Base-by-base conservation (phyloP, 306 rosid species). In the Senna siamea region DNA sequence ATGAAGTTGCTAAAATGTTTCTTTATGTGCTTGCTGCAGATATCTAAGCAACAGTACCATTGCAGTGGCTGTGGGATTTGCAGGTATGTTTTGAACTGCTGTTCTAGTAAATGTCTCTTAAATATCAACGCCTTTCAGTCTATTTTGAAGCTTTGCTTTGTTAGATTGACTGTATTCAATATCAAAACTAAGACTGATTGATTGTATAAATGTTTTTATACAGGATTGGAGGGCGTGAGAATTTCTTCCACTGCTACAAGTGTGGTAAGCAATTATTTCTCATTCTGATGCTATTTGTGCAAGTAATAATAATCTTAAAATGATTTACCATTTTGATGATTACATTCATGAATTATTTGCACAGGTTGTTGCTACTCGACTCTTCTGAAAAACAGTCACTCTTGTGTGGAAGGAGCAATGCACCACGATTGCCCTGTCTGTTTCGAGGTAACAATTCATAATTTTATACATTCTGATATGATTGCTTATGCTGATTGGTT, bases 341-440 rank as follows among this genome's bases (percentile, higher is more conserved):
- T 47, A 18, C 23, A 53, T 55, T 30, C 22, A 47, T 52, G 50
- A 61, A 65, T 57, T 58, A 1, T 13, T 35, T 73, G 41, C 64
- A 71, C 50, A 90, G 98, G 97, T 77, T 93, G 98, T 79, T 93
- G 98, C 83, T 78, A 84, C 80, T 82, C 95, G 3, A 51, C 26
- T 67, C 56, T 87, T 59, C 52, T 93, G 54, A 84, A 85, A 69
- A 83, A 88, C 63, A 82, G 91, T 47, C 98, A 93, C 79, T 94
- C 92, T 23, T 93, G 98, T 61, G 85, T 93, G 52, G 98, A 92
- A 85, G 87, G 96, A 74, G 98, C 98, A 52, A 87, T 90, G 96
- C 98, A 93, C 81, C 98, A 93, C 50, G 95, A 93, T 72, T 93
- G 98, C 78, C 96, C 96, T 26, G 85, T 93, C 76, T 93, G 98